Evolutionary conservation across 2,329 filamentous ascomycete species (phyloP).

Genomic region (Massarina eburnea): DNA sequence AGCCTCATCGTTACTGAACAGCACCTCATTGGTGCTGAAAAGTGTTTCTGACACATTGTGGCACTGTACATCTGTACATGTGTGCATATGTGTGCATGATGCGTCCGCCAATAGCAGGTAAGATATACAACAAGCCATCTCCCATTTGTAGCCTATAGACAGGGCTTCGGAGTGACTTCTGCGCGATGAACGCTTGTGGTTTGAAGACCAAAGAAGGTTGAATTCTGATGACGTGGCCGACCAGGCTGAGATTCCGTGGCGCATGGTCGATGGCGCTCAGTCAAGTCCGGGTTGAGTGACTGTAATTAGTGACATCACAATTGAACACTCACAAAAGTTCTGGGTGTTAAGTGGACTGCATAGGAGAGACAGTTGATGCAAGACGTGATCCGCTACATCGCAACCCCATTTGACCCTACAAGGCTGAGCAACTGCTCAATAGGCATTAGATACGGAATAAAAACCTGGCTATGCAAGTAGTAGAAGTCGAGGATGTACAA

Average conservation of each 20-base stretch:
- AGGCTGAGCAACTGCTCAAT: too few relatives aligned
- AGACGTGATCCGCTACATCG: too few relatives aligned
- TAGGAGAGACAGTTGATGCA: too few relatives aligned
- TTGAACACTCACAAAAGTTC: too few relatives aligned
- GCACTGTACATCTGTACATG: background rate
- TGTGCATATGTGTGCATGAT: slow-evolving; percentile 1
- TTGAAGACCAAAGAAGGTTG: background rate
- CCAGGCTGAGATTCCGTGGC: background rate
- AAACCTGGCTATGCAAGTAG: background rate
- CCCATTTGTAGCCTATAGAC: too few relatives aligned
- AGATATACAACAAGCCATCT: too few relatives aligned
- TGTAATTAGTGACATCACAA: too few relatives aligned
- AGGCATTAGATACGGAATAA: background rate
- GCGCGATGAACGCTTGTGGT: too few relatives aligned
- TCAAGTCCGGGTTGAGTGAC: too few relatives aligned
- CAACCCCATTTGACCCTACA: too few relatives aligned
- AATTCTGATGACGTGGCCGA: background rate
- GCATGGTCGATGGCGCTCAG: background rate
- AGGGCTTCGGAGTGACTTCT: too few relatives aligned
- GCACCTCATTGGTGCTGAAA: background rate
- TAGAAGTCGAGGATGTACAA: background rate
- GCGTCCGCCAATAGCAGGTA: background rate
- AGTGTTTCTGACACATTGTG: background rate
- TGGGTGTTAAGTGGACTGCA: too few relatives aligned
- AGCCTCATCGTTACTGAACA: background rate